These are phyloP conservation scores for Chlorella ohadii DNA, from an alignment of 139 green algal species.

Conservation along the genomic window DNA sequence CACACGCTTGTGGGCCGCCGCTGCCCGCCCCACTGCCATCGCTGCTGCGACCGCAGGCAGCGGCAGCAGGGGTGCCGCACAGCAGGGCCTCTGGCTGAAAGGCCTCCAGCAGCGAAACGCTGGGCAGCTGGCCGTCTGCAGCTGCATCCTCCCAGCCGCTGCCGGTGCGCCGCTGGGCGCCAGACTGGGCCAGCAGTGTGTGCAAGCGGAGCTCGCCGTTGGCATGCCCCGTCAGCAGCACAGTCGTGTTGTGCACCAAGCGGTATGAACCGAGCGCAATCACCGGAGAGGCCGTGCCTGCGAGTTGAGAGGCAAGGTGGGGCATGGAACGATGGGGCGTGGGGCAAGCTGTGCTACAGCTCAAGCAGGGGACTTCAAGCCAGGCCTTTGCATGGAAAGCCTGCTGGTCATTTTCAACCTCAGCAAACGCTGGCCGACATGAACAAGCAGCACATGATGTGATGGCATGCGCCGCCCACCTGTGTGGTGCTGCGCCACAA, in stretches of 20 bases:
- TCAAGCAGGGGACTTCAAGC: no score
- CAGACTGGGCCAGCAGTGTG: background rate
- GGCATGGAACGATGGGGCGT: no score
- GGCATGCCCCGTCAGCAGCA: constrained; percentile 54
- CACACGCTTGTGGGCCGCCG: background rate
- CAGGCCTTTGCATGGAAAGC: background rate
- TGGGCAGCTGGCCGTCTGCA: background rate
- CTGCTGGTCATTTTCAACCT: no score
- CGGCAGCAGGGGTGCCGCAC: constrained; percentile 6
- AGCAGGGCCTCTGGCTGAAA: constrained; percentile 9
- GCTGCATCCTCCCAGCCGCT: background rate
- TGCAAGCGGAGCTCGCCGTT: constrained; percentile 50
- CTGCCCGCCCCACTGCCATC: background rate
- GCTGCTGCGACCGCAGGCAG: background rate
- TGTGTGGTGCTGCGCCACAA: constrained; percentile 25
- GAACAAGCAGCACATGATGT: no score
- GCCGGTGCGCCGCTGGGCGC: background rate
- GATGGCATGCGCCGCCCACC: no score
- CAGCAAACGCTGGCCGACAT: no score
- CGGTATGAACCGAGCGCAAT: constrained; percentile 42
- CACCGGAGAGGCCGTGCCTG: constrained; percentile 34
- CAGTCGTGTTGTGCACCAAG: constrained; percentile 28
- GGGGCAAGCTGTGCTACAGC: no score
- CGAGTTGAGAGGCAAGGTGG: background rate
- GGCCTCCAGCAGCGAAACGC: background rate